These are phyloP conservation scores for Beauveria medogensis DNA, from an alignment of 2,329 filamentous ascomycete species.

Conservation along the genomic window DNA sequence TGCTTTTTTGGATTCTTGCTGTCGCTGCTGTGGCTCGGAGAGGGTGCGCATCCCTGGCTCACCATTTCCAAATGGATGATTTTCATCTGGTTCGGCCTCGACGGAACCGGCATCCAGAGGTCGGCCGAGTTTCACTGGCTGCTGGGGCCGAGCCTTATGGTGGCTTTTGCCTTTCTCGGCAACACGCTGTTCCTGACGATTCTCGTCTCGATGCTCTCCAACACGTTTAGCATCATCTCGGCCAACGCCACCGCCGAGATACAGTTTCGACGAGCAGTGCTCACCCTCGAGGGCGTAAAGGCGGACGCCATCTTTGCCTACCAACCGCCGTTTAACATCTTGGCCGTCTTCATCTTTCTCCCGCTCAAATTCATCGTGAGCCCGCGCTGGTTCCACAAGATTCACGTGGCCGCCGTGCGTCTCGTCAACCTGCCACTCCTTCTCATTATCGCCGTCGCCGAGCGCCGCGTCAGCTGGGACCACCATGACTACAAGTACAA, in stretches of 20 bases:
- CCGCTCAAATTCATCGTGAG: slow-evolving; percentile 71
- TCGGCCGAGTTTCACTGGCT: slow-evolving; percentile 67
- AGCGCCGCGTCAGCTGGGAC: slow-evolving; percentile 60
- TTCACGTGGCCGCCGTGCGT: slow-evolving; percentile 70
- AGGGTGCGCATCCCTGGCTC: slow-evolving; percentile 47
- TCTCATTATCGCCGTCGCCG: slow-evolving; percentile 60
- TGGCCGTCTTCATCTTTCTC: slow-evolving; percentile 65
- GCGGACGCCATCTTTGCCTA: slow-evolving; percentile 77
- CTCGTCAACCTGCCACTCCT: slow-evolving; percentile 68
- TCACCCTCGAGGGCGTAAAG: slow-evolving; percentile 81
- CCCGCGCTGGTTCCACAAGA: slow-evolving; percentile 85
- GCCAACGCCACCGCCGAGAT: slow-evolving; percentile 74
- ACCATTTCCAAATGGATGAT: slow-evolving; percentile 87
- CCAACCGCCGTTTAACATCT: slow-evolving; percentile 73
- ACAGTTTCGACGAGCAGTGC: slow-evolving; percentile 70
- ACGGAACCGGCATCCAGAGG: slow-evolving; percentile 56
- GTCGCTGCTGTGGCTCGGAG: slow-evolving; percentile 69
- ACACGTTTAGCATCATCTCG: slow-evolving; percentile 74
- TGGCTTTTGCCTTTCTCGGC: slow-evolving; percentile 76
- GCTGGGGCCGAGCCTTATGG: slow-evolving; percentile 72
- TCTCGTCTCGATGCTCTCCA: slow-evolving; percentile 76
- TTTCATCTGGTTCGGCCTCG: slow-evolving; percentile 86
- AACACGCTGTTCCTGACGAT: slow-evolving; percentile 88
- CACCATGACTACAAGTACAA: slow-evolving; percentile 11
- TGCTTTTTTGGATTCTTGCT: slow-evolving; percentile 77